Conservation (phyloP, 495 filamentous ascomycete genomes). For the Sporormia fimetaria region DNA sequence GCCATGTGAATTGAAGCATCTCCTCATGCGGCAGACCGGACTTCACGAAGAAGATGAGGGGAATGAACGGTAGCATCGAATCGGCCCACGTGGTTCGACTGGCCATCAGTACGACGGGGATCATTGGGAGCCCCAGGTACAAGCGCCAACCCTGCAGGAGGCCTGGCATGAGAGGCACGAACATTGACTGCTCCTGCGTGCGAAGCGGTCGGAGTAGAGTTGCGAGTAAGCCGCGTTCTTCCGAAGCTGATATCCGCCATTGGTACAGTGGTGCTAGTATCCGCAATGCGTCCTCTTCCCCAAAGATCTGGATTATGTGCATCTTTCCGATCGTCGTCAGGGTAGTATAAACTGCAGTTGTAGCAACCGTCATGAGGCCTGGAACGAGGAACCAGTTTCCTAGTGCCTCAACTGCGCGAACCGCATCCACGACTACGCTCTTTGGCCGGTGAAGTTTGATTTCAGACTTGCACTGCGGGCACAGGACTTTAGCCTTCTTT, state of each 20-base stretch:
- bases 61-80: constrained; percentile 48
- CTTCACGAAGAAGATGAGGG: constrained; percentile 50
- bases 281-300: constrained; percentile 43
- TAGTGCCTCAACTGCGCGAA: constrained; percentile 43
- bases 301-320: constrained; percentile 53
- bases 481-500: constrained; percentile 48
- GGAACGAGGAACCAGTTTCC: constrained; percentile 48
- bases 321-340: constrained; percentile 48
- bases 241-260: background rate
- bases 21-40: constrained; percentile 34
- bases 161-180: constrained; percentile 15
- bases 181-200: background rate
- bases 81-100: constrained; percentile 49
- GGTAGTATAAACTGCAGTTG: constrained; percentile 34
- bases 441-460: constrained; percentile 63
- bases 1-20: constrained; percentile 49
- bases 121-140: constrained; percentile 48
- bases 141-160: constrained; percentile 29
- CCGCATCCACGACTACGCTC: constrained; percentile 51
- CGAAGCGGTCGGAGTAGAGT: no score
- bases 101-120: constrained; percentile 49
- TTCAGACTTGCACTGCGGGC: constrained; percentile 77
- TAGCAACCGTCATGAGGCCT: constrained; percentile 30
- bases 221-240: no score
- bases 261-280: constrained; percentile 35